These are phyloP conservation scores for Sarocladium strictum DNA, from an alignment of 2,329 filamentous ascomycete genomes.

Conservation along the genomic window DNA sequence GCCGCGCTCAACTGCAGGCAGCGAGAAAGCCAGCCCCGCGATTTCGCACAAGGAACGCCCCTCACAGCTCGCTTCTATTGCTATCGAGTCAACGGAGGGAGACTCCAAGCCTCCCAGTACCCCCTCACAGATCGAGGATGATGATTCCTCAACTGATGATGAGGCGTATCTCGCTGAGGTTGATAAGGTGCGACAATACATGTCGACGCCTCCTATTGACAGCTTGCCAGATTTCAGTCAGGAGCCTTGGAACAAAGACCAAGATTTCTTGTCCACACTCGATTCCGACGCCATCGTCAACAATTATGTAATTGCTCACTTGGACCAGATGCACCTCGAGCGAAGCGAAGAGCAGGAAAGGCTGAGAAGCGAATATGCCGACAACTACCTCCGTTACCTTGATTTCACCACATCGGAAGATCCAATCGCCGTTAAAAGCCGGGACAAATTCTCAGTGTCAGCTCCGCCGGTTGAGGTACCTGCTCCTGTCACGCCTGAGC, in stretches of 20 bases:
- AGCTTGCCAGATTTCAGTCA: constrained; percentile 43
- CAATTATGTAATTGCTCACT: constrained; percentile 38
- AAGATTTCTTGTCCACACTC: constrained; percentile 36
- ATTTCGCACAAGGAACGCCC: constrained; percentile 3
- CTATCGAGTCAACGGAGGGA: constrained; percentile 22
- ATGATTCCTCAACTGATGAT: constrained; percentile 42
- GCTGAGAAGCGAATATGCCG: constrained; percentile 35
- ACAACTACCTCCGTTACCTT: constrained; percentile 46
- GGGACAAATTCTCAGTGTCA: constrained; percentile 44
- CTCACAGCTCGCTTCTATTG: constrained; percentile 9
- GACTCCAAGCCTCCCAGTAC: constrained; percentile 35
- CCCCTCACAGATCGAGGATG: constrained; percentile 42
- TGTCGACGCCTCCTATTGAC: constrained; percentile 49
- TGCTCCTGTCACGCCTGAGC: constrained; percentile 40
- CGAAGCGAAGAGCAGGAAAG: constrained; percentile 32
- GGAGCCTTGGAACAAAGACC: constrained; percentile 43
- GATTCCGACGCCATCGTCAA: constrained; percentile 34
- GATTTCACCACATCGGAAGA: constrained; percentile 51
- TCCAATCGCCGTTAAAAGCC: constrained; percentile 46
- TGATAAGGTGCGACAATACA: constrained; percentile 43
- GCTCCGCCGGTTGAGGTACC: constrained; percentile 27
- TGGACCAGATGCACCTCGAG: constrained; percentile 35
- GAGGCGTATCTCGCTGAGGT: constrained; percentile 31
- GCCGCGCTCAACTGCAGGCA: background rate
- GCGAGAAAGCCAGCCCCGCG: background rate